These are phyloP conservation scores for Prunella vulgaris DNA, from an alignment of 257 asterid species.

Conservation along the genomic window DNA sequence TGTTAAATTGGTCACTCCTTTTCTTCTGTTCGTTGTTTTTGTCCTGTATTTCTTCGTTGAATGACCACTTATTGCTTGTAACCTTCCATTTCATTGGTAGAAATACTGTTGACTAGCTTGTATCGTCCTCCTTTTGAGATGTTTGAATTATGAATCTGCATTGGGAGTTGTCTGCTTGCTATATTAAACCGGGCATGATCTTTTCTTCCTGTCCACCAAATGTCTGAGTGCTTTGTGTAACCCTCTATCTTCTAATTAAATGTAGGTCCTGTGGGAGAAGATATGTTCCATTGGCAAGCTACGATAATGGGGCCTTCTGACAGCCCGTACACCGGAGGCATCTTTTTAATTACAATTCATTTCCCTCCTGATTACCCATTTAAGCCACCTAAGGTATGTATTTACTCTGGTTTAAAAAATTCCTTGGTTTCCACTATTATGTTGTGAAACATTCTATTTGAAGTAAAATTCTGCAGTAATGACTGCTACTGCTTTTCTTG, in stretches of 20 bases:
- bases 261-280: conserved; percentile 42
- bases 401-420: background rate
- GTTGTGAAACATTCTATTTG: too few relatives aligned
- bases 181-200: background rate
- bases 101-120: background rate
- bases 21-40: background rate
- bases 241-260: background rate
- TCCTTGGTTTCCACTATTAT: background rate
- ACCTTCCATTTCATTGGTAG: background rate
- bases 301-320: conserved; percentile 41
- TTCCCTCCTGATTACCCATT: conserved; percentile 38
- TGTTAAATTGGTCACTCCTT: background rate
- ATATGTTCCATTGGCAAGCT: conserved; percentile 42
- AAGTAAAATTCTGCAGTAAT: too few relatives aligned
- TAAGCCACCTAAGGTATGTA: conserved; percentile 40
- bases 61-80: background rate
- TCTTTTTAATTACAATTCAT: conserved; percentile 37
- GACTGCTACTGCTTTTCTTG: background rate
- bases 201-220: background rate
- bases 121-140: background rate
- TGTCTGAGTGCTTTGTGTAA: background rate
- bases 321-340: conserved; percentile 41
- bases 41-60: background rate
- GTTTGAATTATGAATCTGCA: background rate
- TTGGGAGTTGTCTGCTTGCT: background rate